Percentiles rank a stretch among this genome's conserved stretches.
Evolutionary conservation across 73 alveolate genomes (phyloP).

Genomic region (Tetrahymena borealis): DNA sequence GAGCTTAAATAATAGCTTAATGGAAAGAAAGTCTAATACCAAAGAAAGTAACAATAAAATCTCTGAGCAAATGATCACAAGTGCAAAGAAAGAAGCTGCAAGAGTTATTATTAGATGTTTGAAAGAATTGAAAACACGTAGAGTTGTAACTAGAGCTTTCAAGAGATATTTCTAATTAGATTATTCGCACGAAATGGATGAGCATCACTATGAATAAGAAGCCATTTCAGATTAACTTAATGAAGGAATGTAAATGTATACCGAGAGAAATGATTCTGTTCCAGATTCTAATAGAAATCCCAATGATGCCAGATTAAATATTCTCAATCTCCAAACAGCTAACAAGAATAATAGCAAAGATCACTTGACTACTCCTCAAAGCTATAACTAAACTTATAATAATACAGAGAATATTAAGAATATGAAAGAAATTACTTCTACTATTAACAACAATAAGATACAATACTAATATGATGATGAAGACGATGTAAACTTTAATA

Average conservation of each 20-base stretch:
- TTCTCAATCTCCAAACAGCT: not conserved
- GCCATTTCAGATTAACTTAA: not conserved
- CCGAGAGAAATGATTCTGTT: not conserved
- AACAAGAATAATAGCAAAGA: not conserved
- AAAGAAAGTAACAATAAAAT: not conserved
- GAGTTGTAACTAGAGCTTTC: not conserved
- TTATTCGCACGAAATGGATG: not conserved
- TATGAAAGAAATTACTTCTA: not conserved
- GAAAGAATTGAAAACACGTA: not conserved
- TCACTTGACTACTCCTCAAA: not conserved
- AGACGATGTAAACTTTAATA: not conserved
- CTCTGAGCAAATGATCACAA: not conserved
- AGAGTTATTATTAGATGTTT: not conserved
- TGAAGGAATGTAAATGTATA: not conserved
- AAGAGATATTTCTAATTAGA: not conserved
- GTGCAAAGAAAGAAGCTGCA: not conserved
- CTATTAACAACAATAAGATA: not conserved
- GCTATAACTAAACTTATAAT: not conserved
- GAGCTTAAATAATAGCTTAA: not conserved
- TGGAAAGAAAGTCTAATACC: not conserved
- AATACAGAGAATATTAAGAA: not conserved
- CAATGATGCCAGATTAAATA: not conserved
- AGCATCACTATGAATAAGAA: not conserved
- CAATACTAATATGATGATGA: not conserved
- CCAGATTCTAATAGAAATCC: not conserved